A percentile compares a stretch with the other conserved stretches of the same genome.
Conservation (phyloP, 768 basidiomycete genomes). For the Boletus reticulatus region DNA sequence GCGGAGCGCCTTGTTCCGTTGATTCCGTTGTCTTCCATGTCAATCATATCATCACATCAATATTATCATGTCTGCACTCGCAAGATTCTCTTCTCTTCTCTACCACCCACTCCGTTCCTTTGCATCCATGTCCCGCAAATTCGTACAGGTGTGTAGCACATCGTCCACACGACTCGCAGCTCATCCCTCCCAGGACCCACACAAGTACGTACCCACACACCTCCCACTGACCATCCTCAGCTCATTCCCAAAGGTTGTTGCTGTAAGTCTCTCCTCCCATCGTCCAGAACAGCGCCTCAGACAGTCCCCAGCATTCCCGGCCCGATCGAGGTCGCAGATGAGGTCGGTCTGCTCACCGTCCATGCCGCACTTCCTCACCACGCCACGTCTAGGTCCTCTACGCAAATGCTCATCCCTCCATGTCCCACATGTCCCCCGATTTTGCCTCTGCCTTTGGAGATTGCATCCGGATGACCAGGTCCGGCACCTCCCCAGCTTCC, state of each 20-base stretch:
- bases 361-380: neutral
- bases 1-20: constrained; percentile 10
- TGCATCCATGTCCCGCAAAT: constrained; percentile 18
- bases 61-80: neutral
- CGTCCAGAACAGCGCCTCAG: neutral
- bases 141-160: constrained; percentile 15
- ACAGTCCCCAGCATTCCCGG: constrained; percentile 50
- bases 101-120: neutral
- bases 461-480: constrained; percentile 82
- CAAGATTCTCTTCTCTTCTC: neutral
- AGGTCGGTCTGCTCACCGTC: constrained; percentile 34
- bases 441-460: constrained; percentile 89
- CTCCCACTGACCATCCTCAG: constrained; percentile 22
- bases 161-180: neutral
- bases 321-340: constrained; percentile 62
- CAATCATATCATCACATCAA: neutral
- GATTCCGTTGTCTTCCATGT: neutral
- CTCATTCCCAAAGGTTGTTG: constrained; percentile 40
- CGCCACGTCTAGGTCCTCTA: constrained; percentile 61
- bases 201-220: constrained; percentile 40
- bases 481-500: constrained; percentile 1
- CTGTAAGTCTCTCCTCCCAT: constrained; percentile 34
- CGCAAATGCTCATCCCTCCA: constrained; percentile 89
- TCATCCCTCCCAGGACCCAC: constrained; percentile 33
- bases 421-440: constrained; percentile 87